These are phyloP conservation scores for Fusarium sp. DNA, from an alignment of 2,329 filamentous ascomycete genomes.

Conservation along the genomic window DNA sequence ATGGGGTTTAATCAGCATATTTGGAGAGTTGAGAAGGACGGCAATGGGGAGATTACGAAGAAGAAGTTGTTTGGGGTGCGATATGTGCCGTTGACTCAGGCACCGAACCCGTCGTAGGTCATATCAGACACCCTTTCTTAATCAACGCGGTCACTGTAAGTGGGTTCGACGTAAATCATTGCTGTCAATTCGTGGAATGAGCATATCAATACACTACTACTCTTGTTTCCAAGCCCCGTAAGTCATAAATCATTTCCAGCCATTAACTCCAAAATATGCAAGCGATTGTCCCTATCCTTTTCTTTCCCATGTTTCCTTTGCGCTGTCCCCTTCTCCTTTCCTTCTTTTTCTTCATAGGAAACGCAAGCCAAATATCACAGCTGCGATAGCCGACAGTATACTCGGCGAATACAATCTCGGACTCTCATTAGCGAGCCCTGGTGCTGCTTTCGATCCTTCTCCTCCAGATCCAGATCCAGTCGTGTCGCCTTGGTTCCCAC, in stretches of 20 bases:
- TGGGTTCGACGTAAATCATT: background rate
- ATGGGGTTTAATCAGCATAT: conserved; percentile 70
- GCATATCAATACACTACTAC: background rate
- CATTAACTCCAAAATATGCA: conserved; percentile 6
- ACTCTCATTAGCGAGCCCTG: conserved; percentile 21
- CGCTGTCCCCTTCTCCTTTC: background rate
- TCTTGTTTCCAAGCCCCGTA: background rate
- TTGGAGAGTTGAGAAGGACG: conserved; percentile 80
- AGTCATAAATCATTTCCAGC: conserved; percentile 7
- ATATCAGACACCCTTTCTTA: background rate
- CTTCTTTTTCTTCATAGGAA: background rate
- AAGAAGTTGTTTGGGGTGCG: conserved; percentile 76
- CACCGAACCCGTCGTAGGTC: conserved; percentile 57
- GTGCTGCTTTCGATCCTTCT: conserved; percentile 7
- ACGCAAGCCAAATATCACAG: conserved; percentile 31
- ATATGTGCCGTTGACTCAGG: conserved; percentile 83
- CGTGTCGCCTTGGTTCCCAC: background rate
- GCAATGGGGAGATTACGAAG: conserved; percentile 69
- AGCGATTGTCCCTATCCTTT: background rate
- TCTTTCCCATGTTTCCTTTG: background rate
- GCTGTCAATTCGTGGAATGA: background rate
- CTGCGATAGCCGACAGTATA: conserved; percentile 26
- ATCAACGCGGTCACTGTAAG: background rate
- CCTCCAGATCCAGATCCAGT: background rate
- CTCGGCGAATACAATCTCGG: conserved; percentile 19